A percentile compares a stretch with the other conserved stretches of the same genome.
phyloP scores from a whole-genome alignment of 1,284 basidiomycete genomes.

The Sanghuangporus weigelae region DNA sequence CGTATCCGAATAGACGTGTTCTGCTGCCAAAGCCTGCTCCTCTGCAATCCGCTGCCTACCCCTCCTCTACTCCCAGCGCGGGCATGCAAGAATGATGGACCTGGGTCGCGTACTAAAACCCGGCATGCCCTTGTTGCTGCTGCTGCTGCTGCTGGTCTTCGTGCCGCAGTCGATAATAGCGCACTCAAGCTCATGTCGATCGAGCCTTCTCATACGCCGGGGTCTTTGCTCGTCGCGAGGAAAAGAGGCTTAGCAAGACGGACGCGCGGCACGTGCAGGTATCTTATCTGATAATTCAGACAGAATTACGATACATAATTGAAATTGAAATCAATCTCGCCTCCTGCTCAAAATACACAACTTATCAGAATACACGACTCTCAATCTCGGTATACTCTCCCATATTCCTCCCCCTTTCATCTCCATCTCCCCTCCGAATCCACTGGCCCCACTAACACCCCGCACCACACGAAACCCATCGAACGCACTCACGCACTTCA shows the following conservation, averaged over 20 bases:
- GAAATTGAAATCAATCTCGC: background rate
- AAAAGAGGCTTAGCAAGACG: background rate
- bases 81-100: constrained; percentile 5
- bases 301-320: background rate
- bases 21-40: background rate
- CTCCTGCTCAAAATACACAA: constrained; percentile 47
- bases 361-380: constrained; percentile 39
- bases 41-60: background rate
- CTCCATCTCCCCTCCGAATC: no score
- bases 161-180: background rate
- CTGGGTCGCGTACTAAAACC: constrained; percentile 13
- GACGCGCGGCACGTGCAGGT: background rate
- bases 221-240: background rate
- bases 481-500: constrained; percentile 43
- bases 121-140: constrained; percentile 8
- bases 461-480: constrained; percentile 38
- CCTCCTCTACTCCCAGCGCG: background rate
- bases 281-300: constrained; percentile 4
- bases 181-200: constrained; percentile 8
- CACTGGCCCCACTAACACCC: no score
- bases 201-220: background rate
- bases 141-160: background rate
- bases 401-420: constrained; percentile 19
- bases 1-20: background rate
- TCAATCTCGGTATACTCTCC: constrained; percentile 28